Evolutionary conservation across 805 yeast genomes (phyloP), one percentile per base, ranked within the genome.

Genomic region (Saccharomycopsis fermentans): DNA sequence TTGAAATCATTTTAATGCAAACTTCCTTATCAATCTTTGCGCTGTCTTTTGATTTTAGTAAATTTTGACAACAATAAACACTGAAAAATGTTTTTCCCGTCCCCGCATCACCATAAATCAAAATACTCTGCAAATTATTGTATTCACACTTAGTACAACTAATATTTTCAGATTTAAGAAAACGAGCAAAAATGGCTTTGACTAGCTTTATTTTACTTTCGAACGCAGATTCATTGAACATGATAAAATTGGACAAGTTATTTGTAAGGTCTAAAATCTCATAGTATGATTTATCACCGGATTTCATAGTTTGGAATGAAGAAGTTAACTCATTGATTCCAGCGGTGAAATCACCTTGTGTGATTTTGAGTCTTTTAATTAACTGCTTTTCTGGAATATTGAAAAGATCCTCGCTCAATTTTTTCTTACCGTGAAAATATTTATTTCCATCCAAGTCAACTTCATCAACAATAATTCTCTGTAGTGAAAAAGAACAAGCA

Each of bases 281-380:
- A 81, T 59, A 76, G 78, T 62, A 94, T 77, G 40, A 91, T 81
- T 11, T 81, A 75, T 59, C 81, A 83, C 59, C 94, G 81, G 55
- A 78, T 76, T 1, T 83, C 78, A 43, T 92, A 87, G 71, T 78
- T 94, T 63, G 82, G 83, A 63, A 92, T 81, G 62, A 94, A 82
- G 9, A 98, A 99, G 16, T 43, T 21, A 43, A 73, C 65, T 91
- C 90, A 59, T 87, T 85, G 55, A 90, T 81, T 67, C 85, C 82
- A 54, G 81, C 80, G 58, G 83, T 82, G 65, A 94, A 79, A 67
- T 90, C 96, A 65, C 91, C 97, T 72, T 92, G 98, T 67, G 86
- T 87, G 21, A 89, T 95, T 76, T 99, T 99, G 74, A 92, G 94
- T 0, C 98, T 97, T 1, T 99, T 97, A 56, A 84, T 83, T 56